Base-by-base conservation (phyloP, 2,329 filamentous ascomycete genomes). In the Aspergillus latus region DNA sequence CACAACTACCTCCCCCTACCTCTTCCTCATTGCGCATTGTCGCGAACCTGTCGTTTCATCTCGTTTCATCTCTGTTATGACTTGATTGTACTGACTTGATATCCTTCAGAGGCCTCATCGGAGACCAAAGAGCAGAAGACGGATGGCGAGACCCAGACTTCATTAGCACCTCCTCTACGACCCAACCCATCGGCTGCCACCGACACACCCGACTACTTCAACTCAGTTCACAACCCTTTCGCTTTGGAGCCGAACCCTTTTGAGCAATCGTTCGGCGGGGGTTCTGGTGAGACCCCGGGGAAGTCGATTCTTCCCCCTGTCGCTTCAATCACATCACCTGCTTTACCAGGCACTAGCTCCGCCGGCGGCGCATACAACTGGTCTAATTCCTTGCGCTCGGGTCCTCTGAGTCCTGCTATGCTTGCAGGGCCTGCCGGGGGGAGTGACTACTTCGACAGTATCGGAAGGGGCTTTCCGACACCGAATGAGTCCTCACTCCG, bases 401-500 rank as follows among this genome's bases (percentile, higher is more conserved):
- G 94, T 65, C 94, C 94, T 42, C 77, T 99, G 64, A 97, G 94
- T 75, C 94, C 94, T 78, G 94, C 93, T 62, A 97, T 99, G 92
- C 86, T 99, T 54, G 90, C 92, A 47, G 94, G 92, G 26, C 94
- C 85, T 40, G 81, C 84, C 21, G 80, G 78, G 44, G 66, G 88
- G 54, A 88, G 84, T 72, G 92, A 97, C 71, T 97, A 97, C 76
- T 96, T 97, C 71, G 91, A 96, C 67, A 87, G 87, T 51, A 80
- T 96, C 61, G 85, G 89, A 62, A 87, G 91, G 65, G 89, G 90
- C 52, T 96, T 96, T 69, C 90, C 92, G 4, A 97, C 94, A 3
- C 93, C 93, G 0, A 97, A 97, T 84, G 94, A 99, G 76, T 97
- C 93, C 6, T 95, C 91, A 2, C 79, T 97, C 51, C 84, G 94